Conservation (phyloP, 768 basidiomycete genomes). For the Panus rudis region DNA sequence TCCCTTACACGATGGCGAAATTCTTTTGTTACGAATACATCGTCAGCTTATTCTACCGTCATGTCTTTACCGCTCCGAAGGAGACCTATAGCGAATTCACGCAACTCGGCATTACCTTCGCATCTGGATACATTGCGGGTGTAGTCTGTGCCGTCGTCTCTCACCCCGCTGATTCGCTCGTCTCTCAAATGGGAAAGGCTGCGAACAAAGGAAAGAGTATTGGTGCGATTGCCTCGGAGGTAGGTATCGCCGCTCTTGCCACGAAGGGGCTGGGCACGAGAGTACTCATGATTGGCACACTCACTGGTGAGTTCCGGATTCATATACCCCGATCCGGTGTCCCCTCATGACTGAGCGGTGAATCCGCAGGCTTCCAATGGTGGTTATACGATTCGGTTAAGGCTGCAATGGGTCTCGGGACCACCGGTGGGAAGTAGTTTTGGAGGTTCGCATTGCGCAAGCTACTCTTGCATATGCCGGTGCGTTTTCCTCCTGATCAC, state of each 20-base stretch:
- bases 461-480: too few relatives aligned
- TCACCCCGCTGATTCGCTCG: slow-evolving; percentile 90
- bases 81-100: slow-evolving; percentile 72
- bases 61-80: slow-evolving; percentile 77
- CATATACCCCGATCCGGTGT: background rate
- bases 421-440: slow-evolving; percentile 81
- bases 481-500: too few relatives aligned
- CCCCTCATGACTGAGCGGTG: slow-evolving; percentile 13
- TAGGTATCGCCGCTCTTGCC: slow-evolving; percentile 54
- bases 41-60: slow-evolving; percentile 80
- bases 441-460: too few relatives aligned
- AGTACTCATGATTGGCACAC: slow-evolving; percentile 66
- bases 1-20: slow-evolving; percentile 99
- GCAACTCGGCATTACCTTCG: slow-evolving; percentile 85
- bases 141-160: slow-evolving; percentile 94
- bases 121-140: slow-evolving; percentile 91
- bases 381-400: slow-evolving; percentile 93
- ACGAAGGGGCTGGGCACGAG: slow-evolving; percentile 86
- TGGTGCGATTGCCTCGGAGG: slow-evolving; percentile 65
- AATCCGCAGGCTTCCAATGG: slow-evolving; percentile 77
- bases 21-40: slow-evolving; percentile 95
- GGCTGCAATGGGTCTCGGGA: slow-evolving; percentile 75
- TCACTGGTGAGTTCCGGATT: slow-evolving; percentile 20
- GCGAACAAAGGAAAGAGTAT: slow-evolving; percentile 75
- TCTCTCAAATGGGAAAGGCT: slow-evolving; percentile 90